These are phyloP conservation scores for Leptographium lundbergii DNA, from an alignment of 2,329 filamentous ascomycete species.

Conservation along the genomic window DNA sequence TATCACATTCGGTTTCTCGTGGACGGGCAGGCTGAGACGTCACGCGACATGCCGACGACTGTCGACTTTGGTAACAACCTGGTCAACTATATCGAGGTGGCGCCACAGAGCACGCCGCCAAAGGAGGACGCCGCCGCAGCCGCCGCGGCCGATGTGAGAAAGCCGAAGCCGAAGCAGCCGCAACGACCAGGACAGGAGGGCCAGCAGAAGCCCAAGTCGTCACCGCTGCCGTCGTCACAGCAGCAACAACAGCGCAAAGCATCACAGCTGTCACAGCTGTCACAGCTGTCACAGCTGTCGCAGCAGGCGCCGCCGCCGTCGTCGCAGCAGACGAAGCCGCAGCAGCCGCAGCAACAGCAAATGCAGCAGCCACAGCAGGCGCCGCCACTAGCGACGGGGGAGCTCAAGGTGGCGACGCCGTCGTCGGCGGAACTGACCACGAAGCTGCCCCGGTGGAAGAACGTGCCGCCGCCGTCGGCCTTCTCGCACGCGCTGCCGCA, in stretches of 20 bases:
- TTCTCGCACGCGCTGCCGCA: conserved; percentile 69
- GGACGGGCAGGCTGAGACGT: conserved; percentile 85
- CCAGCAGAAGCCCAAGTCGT: conserved; percentile 8
- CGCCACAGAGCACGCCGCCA: conserved; percentile 52
- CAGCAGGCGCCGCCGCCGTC: too few relatives aligned
- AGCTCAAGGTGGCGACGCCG: neutral
- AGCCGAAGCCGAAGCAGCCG: conserved; percentile 8
- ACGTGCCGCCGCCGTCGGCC: conserved; percentile 39
- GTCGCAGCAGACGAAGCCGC: conserved; percentile 6
- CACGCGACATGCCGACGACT: conserved; percentile 76
- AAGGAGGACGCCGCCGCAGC: conserved; percentile 13
- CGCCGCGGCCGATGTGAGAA: conserved; percentile 7
- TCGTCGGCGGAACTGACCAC: conserved; percentile 7
- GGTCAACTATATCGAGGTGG: conserved; percentile 96
- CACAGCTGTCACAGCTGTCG: neutral
- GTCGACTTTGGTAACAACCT: conserved; percentile 97
- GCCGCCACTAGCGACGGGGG: neutral
- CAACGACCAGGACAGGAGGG: neutral
- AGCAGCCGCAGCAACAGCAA: neutral
- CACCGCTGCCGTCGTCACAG: neutral
- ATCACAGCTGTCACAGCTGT: neutral
- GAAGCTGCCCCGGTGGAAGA: conserved; percentile 38
- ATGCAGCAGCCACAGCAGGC: neutral
- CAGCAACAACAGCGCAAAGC: conserved; percentile 8
- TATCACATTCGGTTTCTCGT: conserved; percentile 96